Evolutionary conservation across 164 flowering plant genomes (phyloP), one percentile per base, ranked within the genome.

Genomic region (Vitis cinerea): DNA sequence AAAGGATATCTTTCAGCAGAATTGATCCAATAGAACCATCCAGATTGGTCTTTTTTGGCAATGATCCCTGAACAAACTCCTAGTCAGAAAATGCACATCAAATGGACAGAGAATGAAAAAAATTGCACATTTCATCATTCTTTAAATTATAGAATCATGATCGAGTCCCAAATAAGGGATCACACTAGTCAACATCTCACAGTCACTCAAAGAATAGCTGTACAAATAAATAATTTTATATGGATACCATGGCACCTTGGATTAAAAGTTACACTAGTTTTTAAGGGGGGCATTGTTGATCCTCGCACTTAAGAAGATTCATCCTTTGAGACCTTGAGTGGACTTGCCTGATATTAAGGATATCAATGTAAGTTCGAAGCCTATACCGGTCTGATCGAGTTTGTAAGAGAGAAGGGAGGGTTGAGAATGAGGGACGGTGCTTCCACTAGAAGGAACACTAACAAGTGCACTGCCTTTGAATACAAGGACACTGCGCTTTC

Each of bases 371-470:
- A 29, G 67, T 83, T 37, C 87, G 82, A 13, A 23, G 91, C 73
- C 99, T 83, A 78, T 83, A 82, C 37, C 0, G 82, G 69, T 91
- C 97, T 14, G 98, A 82, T 19, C 23, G 23, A 82, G 75, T 78
- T 88, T 54, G 97, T 87, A 19, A 93, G 92, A n/a, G 91, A 86
- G 71, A 91, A 87, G 1, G 97, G 97, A 51, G 98, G 27, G 74
- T 91, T 93, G 55, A 93, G 82, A 68, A 90, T 87, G 27, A 96
- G 97, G 10, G 90, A 86, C 1, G 97, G 94, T 48, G 95, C 99
- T 81, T 93, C 99, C 78, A 87, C 97, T 8, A 90, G 81, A 65
- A 96, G 92, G 75, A 96, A 96, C 29, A 68, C 65, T 10, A 93
- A 78, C 69, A 95, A 72, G 12, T 77, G 84, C 61, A 89, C 97